phyloP scores from a whole-genome alignment of 768 basidiomycete species.

The Lactarius tabidus region DNA sequence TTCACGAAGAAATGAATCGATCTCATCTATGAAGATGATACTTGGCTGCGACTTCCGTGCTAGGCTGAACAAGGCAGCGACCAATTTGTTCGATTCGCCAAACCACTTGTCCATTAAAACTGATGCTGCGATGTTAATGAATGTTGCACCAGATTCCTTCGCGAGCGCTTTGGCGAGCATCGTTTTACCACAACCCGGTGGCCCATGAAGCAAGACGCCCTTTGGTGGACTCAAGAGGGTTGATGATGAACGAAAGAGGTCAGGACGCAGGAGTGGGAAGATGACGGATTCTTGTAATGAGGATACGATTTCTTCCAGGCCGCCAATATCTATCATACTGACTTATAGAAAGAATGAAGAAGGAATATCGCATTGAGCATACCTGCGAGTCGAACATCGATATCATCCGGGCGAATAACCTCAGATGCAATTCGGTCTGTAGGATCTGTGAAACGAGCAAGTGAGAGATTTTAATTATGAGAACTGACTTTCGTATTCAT shows the following conservation, averaged over 20 bases:
- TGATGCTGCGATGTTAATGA: slow-evolving; percentile 82
- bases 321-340: slow-evolving; percentile 69
- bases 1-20: slow-evolving; percentile 91
- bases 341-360: background rate
- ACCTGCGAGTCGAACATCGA: slow-evolving; percentile 72
- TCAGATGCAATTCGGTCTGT: slow-evolving; percentile 85
- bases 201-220: slow-evolving; percentile 92
- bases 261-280: slow-evolving; percentile 87
- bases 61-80: slow-evolving; percentile 89
- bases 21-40: slow-evolving; percentile 99
- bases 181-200: slow-evolving; percentile 98
- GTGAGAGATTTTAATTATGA: background rate
- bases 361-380: slow-evolving; percentile 24
- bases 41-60: slow-evolving; percentile 90
- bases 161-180: slow-evolving; percentile 99
- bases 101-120: slow-evolving; percentile 81
- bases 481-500: slow-evolving; percentile 84
- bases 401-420: slow-evolving; percentile 90
- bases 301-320: slow-evolving; percentile 87
- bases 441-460: slow-evolving; percentile 12
- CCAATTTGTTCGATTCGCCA: slow-evolving; percentile 91
- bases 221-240: slow-evolving; percentile 88
- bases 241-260: slow-evolving; percentile 82
- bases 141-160: slow-evolving; percentile 95
- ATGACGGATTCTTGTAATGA: slow-evolving; percentile 94